Conservation (phyloP, 805 yeast species). For the Myxozyma lipomycoides region DNA sequence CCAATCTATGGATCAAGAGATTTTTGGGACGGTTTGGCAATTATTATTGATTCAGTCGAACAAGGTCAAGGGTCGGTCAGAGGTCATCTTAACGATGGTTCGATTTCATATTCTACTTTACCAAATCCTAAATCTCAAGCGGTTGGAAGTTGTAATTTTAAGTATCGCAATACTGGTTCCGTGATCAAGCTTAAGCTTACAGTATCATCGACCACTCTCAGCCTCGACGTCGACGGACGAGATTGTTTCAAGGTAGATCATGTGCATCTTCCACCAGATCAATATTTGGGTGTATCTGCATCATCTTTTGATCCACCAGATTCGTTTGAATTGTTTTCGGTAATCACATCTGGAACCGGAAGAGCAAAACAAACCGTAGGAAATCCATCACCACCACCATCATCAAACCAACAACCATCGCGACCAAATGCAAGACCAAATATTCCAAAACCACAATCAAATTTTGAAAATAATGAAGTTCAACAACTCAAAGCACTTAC, state of each 20-base stretch:
- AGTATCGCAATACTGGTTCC: slow-evolving; percentile 37
- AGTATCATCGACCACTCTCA: slow-evolving; percentile 20
- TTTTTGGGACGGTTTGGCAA: slow-evolving; percentile 42
- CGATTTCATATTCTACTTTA: slow-evolving; percentile 29
- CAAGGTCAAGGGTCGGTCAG: slow-evolving; percentile 35
- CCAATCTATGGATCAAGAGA: slow-evolving; percentile 40
- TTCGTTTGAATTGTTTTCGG: slow-evolving; percentile 21
- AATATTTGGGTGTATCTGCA: slow-evolving; percentile 39
- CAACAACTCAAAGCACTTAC: background rate
- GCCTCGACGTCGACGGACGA: slow-evolving; percentile 40
- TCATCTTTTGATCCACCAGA: slow-evolving; percentile 27
- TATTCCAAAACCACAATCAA: slow-evolving; percentile 6
- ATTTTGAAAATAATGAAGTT: background rate
- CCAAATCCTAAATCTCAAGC: slow-evolving; percentile 35
- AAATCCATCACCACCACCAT: background rate
- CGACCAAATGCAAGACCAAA: slow-evolving; percentile 3
- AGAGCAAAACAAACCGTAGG: slow-evolving; percentile 1
- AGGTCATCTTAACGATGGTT: slow-evolving; percentile 43
- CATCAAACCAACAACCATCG: slow-evolving; percentile 3
- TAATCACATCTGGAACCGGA: slow-evolving; percentile 22
- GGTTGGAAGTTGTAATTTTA: slow-evolving; percentile 38
- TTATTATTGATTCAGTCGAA: slow-evolving; percentile 39
- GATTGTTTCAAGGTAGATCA: slow-evolving; percentile 37
- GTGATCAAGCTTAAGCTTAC: slow-evolving; percentile 35
- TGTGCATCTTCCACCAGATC: slow-evolving; percentile 36